Percentiles rank a stretch among this genome's conserved stretches.
Conservation (phyloP, 345 rosid genomes). For the Leavenworthia alabamica region DNA sequence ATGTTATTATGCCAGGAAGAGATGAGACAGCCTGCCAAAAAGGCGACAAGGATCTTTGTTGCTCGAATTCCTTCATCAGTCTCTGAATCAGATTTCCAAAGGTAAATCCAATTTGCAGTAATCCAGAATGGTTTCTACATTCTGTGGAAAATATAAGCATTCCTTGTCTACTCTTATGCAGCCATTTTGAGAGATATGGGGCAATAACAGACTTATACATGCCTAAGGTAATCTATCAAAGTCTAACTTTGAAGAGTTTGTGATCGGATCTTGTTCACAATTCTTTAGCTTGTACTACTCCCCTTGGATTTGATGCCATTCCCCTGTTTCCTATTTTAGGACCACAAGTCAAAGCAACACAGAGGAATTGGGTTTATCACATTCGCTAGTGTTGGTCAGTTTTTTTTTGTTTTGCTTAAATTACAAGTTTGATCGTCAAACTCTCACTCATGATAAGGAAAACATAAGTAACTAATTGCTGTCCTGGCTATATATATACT, state of each 20-base stretch:
- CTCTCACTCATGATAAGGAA: background rate
- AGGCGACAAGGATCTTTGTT: slow-evolving; percentile 85
- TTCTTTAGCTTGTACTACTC: background rate
- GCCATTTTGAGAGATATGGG: slow-evolving; percentile 93
- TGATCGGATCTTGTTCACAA: background rate
- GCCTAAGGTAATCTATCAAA: slow-evolving; percentile 63
- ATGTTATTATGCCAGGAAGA: slow-evolving; percentile 62
- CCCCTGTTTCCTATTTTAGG: slow-evolving; percentile 38
- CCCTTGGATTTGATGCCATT: slow-evolving; percentile 2
- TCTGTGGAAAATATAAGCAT: background rate
- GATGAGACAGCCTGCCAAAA: slow-evolving; percentile 83
- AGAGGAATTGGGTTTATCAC: slow-evolving; percentile 97
- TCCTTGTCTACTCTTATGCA: slow-evolving; percentile 33
- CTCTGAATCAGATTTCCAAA: slow-evolving; percentile 71
- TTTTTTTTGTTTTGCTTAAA: background rate
- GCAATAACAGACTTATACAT: slow-evolving; percentile 88
- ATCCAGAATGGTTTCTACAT: background rate
- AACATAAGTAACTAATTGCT: background rate
- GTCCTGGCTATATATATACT: background rate
- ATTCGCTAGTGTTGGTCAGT: slow-evolving; percentile 72
- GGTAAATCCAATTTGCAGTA: slow-evolving; percentile 40
- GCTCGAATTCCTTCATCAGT: slow-evolving; percentile 88
- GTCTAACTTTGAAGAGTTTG: slow-evolving; percentile 6
- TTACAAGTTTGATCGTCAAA: background rate
- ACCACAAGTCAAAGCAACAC: slow-evolving; percentile 77